Evolutionary conservation across 1,139 yeast species (phyloP), one percentile per base, ranked within the genome.

Genomic region (Taphrina populina): DNA sequence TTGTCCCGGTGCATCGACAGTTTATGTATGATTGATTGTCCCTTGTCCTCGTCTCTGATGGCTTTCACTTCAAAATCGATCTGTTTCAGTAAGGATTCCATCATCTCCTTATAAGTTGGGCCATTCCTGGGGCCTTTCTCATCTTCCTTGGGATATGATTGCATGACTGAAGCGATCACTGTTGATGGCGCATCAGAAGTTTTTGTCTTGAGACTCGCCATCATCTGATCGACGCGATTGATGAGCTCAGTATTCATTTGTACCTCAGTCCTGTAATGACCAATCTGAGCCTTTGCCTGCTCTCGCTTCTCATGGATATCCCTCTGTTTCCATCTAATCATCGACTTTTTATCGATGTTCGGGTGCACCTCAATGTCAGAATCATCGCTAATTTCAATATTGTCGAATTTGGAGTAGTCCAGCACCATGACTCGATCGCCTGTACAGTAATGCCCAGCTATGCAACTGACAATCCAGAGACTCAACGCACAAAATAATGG

Each of bases 321-420:
- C 66, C 95, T 84, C 71, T 94, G 99, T 68, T 88, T 92, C 98
- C 97, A 92, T 61, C 82, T 81, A 65, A 94, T 87, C 65, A 94
- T 90, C 1, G 97, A 88, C 51, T 75, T 76, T 69, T 94, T 94
- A 70, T 94, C 99, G 30, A 94, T 98, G 67, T 94, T 94, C 59
- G 98, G 99, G 69, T 94, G 99, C 7, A 90, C 98, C 64, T 49
- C 32, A 24, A 11, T 34, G 30, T 49, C 54, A 4, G 54, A 49
- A 23, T 92, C 99, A 68, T 92, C 99, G 15, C 96, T 87, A 47
- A 92, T 74, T 70, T 92, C 98, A 60, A 92, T 80, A 68, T 88
- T 88, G 70, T 92, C 99, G 97, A 98, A 52, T 23, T 41, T 52
- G 29, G 49, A 41, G 29, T 52, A 52, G 49, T 52, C 56, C 21